Base-by-base conservation (phyloP, 305 asterid genomes). In the Solanum hybrid region DNA sequence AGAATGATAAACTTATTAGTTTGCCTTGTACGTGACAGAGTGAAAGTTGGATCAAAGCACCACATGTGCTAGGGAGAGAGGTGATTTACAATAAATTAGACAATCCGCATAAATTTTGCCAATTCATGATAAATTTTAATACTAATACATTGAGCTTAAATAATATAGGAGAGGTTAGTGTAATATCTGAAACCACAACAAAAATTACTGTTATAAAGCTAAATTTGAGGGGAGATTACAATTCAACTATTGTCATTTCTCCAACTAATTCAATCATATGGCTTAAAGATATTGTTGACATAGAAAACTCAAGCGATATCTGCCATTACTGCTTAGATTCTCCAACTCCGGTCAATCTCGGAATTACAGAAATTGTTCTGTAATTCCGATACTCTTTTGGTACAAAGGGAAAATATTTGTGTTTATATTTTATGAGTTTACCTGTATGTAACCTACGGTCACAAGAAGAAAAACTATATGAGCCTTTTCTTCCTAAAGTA, bases 401-500 rank as follows among this genome's bases (percentile, higher is more conserved):
- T 46, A 17, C 29, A 82, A 42, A 27, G 27, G 7, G 37, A 81
- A 38, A 81, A 32, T 38, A 6, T 26, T 80, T 27, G 66, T 80
- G 73, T n/a, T 66, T 29, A 66, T 66, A 66, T 2, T 24, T 69
- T 24, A 69, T 69, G 31, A 66, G 10, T 24, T 69, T 69, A 69
- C 26, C 32, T 24, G 76, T 24, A 69, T 69, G 72, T 10, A 32
- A 82, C 10, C 26, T 82, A 27, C 29, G 38, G 38, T 24, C 79
- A 42, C 27, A 82, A 82, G 87, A 82, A 35, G 72, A 82, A 82
- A 42, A 81, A 35, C 64, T 89, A 86, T 27, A 89, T 89, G 88
- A 89, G 89, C n/a, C 7, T 89, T 79, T 86, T 89, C 82, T 89
- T 89, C 17, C 34, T 85, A 34, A 86, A 89, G 34, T 60, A 89